Evolutionary conservation across 768 basidiomycete species (phyloP).

Genomic region (Pleurotus eryngii): DNA sequence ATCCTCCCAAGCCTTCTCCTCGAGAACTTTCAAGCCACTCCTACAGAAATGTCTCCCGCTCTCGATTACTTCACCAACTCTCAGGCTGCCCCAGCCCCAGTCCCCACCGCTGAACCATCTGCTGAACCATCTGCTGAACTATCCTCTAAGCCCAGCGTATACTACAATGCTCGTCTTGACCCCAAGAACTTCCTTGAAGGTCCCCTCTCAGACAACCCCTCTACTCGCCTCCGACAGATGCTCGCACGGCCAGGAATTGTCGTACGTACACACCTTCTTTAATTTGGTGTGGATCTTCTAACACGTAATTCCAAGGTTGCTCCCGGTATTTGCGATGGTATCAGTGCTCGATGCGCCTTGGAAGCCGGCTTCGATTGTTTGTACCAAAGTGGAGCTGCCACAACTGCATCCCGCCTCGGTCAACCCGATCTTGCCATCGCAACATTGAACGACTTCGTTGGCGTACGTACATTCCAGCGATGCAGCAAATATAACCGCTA

Average conservation of each 20-base stretch:
- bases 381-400: constrained; percentile 50
- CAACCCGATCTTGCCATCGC: constrained; percentile 55
- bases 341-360: constrained; percentile 48
- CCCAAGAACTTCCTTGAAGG: constrained; percentile 65
- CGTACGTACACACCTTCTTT: constrained; percentile 33
- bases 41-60: background rate
- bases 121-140: background rate
- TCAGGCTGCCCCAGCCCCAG: background rate
- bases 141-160: constrained; percentile 15
- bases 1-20: background rate
- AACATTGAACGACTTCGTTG: constrained; percentile 51
- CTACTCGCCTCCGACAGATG: constrained; percentile 70
- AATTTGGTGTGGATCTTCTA: too few species aligned
- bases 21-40: background rate
- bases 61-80: constrained; percentile 6
- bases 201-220: constrained; percentile 62
- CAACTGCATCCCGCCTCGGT: constrained; percentile 52
- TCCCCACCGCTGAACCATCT: background rate
- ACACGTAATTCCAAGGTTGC: background rate
- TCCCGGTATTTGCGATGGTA: constrained; percentile 45
- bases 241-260: constrained; percentile 72
- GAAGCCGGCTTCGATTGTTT: constrained; percentile 49
- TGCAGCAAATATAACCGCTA: background rate
- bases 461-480: constrained; percentile 21
- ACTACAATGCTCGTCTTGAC: constrained; percentile 49